phyloP scores from a whole-genome alignment of 345 rosid species.

The Bretschneidera sinensis region DNA sequence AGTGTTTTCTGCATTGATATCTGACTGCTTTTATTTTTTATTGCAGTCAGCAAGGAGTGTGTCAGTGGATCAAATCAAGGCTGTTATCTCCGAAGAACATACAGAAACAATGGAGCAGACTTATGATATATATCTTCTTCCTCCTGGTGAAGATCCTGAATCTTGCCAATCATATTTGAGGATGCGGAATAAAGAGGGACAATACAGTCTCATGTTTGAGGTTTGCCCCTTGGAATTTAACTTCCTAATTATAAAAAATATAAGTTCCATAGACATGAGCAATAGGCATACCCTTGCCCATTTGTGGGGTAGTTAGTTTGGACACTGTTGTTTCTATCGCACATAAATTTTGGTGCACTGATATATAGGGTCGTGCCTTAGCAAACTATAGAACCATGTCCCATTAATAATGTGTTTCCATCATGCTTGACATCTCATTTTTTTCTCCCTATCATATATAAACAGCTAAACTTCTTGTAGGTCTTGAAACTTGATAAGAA shows the following conservation, averaged over 20 bases:
- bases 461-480: too few species aligned
- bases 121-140: constrained; percentile 94
- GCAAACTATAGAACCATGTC: too few species aligned
- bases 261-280: background rate
- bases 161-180: constrained; percentile 94
- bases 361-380: too few species aligned
- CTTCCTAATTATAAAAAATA: background rate
- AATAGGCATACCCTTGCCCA: constrained; percentile 4
- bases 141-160: constrained; percentile 99
- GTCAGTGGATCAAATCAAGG: constrained; percentile 64
- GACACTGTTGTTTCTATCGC: background rate
- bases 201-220: constrained; percentile 99
- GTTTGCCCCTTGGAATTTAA: constrained; percentile 32
- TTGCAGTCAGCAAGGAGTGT: constrained; percentile 75
- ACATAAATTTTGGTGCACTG: too few species aligned
- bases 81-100: constrained; percentile 57
- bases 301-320: background rate
- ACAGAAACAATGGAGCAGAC: constrained; percentile 76
- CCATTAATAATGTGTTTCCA: background rate
- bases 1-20: constrained; percentile 14
- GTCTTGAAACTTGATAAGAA: background rate
- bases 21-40: constrained; percentile 25
- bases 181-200: constrained; percentile 99
- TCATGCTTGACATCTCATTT: background rate
- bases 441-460: too few species aligned